Evolutionary conservation across 169 alveolate species (phyloP).

Genomic region (Plasmodium inui): DNA sequence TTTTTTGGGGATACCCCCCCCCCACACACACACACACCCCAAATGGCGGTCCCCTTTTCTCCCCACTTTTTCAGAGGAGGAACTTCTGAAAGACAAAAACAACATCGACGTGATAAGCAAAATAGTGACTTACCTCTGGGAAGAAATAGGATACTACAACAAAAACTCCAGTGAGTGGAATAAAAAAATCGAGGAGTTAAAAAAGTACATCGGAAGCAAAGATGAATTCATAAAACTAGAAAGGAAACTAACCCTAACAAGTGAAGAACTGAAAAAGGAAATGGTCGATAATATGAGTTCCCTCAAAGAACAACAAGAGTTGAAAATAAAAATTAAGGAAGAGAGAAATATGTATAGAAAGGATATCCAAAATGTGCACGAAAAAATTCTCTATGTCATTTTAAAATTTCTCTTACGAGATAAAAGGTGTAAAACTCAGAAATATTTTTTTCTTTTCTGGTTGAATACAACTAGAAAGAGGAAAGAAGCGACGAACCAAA

Average conservation of each 20-base stretch:
- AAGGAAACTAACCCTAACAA: slow-evolving; percentile 60
- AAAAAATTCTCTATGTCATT: slow-evolving; percentile 30
- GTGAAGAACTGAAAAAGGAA: slow-evolving; percentile 69
- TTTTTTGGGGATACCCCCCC: not conserved
- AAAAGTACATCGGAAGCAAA: slow-evolving; percentile 41
- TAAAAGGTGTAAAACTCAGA: slow-evolving; percentile 41
- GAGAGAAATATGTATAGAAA: slow-evolving; percentile 65
- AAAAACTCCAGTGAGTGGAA: slow-evolving; percentile 57
- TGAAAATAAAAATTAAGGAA: slow-evolving; percentile 60
- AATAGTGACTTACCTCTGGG: slow-evolving; percentile 18
- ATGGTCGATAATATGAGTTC: slow-evolving; percentile 69
- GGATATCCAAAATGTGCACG: slow-evolving; percentile 30
- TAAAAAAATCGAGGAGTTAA: slow-evolving; percentile 62
- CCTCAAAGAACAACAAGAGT: slow-evolving; percentile 41
- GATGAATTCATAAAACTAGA: slow-evolving; percentile 44
- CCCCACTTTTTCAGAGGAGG: slow-evolving; percentile 12
- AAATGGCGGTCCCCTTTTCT: not conserved
- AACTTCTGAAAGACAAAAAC: slow-evolving; percentile 38
- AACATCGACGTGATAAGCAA: slow-evolving; percentile 48
- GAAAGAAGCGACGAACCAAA: slow-evolving; percentile 40
- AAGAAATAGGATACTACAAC: slow-evolving; percentile 45
- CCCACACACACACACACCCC: not conserved
- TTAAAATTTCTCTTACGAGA: slow-evolving; percentile 21
- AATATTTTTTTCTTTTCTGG: slow-evolving; percentile 23
- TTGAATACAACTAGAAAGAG: slow-evolving; percentile 15